Conservation (phyloP, 2,329 filamentous ascomycete genomes). For the Pseudonectria foliicola region DNA sequence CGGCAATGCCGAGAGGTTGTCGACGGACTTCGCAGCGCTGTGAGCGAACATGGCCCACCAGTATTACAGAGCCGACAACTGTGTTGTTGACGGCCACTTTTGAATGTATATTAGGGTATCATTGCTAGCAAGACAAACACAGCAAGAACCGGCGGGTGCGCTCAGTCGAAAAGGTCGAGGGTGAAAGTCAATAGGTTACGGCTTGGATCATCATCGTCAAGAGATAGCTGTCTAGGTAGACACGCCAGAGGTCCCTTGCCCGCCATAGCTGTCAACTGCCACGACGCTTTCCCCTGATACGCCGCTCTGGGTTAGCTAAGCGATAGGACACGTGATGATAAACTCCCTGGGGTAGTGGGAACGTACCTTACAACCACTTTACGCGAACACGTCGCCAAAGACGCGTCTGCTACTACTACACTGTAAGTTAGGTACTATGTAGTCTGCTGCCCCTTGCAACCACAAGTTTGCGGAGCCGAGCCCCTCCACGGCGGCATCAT, state of each 20-base stretch:
- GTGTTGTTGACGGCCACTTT: slow-evolving; percentile 28
- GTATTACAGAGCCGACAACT: slow-evolving; percentile 26
- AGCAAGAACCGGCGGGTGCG: slow-evolving; percentile 9
- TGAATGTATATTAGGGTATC: slow-evolving; percentile 39
- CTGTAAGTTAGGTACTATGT: neutral
- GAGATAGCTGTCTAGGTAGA: neutral
- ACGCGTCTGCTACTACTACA: slow-evolving; percentile 15
- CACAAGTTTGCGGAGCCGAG: slow-evolving; percentile 13
- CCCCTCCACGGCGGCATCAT: slow-evolving; percentile 19
- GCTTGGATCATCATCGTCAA: slow-evolving; percentile 15
- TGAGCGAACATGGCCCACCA: slow-evolving; percentile 46
- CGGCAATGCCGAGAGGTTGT: slow-evolving; percentile 52
- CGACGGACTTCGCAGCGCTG: slow-evolving; percentile 56
- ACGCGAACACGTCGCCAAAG: slow-evolving; percentile 17
- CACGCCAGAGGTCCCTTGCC: too few species aligned
- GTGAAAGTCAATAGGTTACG: slow-evolving; percentile 12
- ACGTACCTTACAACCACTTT: slow-evolving; percentile 24
- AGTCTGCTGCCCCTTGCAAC: slow-evolving; percentile 12
- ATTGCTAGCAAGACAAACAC: slow-evolving; percentile 31
- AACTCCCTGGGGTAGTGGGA: neutral
- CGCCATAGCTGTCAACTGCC: too few species aligned
- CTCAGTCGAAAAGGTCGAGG: slow-evolving; percentile 6
- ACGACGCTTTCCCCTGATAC: too few species aligned
- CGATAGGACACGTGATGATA: slow-evolving; percentile 3
- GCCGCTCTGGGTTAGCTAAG: too few species aligned